Percentiles rank a stretch among this genome's conserved stretches.
Evolutionary conservation across 345 rosid genomes (phyloP).

Genomic region (Pugionium dolabratum): DNA sequence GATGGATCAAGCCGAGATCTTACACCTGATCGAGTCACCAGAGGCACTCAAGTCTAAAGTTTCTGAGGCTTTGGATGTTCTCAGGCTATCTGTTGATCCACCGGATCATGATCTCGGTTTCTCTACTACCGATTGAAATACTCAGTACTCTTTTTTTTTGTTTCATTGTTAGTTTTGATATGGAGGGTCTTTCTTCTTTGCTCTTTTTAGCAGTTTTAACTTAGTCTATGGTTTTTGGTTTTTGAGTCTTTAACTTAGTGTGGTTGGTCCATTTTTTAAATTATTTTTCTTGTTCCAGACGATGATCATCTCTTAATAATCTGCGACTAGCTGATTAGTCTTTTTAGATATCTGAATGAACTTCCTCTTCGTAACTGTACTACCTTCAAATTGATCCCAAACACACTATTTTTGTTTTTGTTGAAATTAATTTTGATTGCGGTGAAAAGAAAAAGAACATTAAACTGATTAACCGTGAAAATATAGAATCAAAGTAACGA

Average conservation of each 20-base stretch:
- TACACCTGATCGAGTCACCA: constrained; percentile 69
- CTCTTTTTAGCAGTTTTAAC: not conserved
- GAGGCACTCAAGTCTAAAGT: constrained; percentile 71
- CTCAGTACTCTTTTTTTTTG: not conserved
- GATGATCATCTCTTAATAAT: not conserved
- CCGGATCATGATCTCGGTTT: constrained; percentile 47
- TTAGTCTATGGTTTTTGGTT: not conserved
- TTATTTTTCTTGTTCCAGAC: too few relatives aligned
- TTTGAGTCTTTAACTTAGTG: constrained; percentile 13
- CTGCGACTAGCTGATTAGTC: constrained; percentile 1
- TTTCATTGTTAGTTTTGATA: not conserved
- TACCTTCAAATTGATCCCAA: too few relatives aligned
- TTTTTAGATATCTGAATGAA: not conserved
- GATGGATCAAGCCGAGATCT: constrained; percentile 74
- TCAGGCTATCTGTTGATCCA: constrained; percentile 40
- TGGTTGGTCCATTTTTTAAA: not conserved
- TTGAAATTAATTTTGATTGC: too few relatives aligned
- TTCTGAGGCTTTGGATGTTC: constrained; percentile 67
- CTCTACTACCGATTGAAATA: constrained; percentile 29
- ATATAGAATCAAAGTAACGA: too few relatives aligned
- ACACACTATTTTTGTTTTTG: too few relatives aligned
- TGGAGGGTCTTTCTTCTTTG: constrained; percentile 9
- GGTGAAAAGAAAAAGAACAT: too few relatives aligned
- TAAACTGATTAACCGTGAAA: too few relatives aligned
- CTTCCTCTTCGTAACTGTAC: not conserved